These are phyloP conservation scores for Penicillium brevicompactum DNA, from an alignment of 2,329 filamentous ascomycete genomes.

Conservation along the genomic window DNA sequence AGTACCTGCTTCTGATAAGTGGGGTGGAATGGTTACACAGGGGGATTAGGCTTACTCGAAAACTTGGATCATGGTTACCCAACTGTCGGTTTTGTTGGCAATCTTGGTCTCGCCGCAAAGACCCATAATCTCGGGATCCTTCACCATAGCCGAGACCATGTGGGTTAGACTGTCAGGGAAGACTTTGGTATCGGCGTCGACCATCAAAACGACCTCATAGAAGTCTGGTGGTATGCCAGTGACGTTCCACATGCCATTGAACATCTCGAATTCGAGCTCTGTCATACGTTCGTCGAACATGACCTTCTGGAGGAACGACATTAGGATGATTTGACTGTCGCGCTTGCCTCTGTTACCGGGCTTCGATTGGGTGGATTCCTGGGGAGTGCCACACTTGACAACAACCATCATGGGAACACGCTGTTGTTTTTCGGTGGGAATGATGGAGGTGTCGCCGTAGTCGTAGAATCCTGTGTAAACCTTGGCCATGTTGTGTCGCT, in stretches of 20 bases:
- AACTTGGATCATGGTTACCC: slow-evolving; percentile 97
- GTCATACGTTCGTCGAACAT: slow-evolving; percentile 99
- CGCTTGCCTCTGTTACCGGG: slow-evolving; percentile 97
- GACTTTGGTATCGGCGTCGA: slow-evolving; percentile 98
- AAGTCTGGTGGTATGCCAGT: slow-evolving; percentile 98
- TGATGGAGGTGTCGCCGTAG: slow-evolving; percentile 78
- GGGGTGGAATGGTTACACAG: slow-evolving; percentile 2
- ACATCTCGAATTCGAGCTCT: slow-evolving; percentile 98
- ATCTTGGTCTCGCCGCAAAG: slow-evolving; percentile 99
- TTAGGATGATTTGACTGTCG: slow-evolving; percentile 97
- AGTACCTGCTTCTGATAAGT: slow-evolving; percentile 61
- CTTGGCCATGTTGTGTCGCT: slow-evolving; percentile 99
- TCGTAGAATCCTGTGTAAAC: slow-evolving; percentile 98
- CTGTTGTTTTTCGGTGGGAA: slow-evolving; percentile 86
- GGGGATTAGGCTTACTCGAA: slow-evolving; percentile 66
- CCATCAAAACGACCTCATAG: slow-evolving; percentile 98
- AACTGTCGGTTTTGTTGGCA: slow-evolving; percentile 92
- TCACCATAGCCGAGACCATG: slow-evolving; percentile 99
- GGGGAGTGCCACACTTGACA: slow-evolving; percentile 92
- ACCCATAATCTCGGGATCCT: slow-evolving; percentile 98
- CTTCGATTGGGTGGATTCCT: slow-evolving; percentile 78
- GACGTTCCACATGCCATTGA: slow-evolving; percentile 98
- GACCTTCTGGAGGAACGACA: slow-evolving; percentile 99
- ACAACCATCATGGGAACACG: slow-evolving; percentile 97
- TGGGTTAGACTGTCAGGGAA: slow-evolving; percentile 98